These are phyloP conservation scores for Heracleum sosnowskyi DNA, from an alignment of 129 eudicot species.

Conservation along the genomic window DNA sequence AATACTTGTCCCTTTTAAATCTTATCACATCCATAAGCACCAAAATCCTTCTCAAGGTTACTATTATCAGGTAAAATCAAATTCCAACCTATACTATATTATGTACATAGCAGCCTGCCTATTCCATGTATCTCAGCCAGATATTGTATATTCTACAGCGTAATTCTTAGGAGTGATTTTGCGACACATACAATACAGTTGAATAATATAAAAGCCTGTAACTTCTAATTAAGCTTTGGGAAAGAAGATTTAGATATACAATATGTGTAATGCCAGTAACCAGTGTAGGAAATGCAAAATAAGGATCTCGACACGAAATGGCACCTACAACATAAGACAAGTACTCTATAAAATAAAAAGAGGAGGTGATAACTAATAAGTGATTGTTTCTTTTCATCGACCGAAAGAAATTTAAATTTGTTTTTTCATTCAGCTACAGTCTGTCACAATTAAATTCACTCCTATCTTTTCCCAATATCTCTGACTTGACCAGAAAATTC, in stretches of 20 bases:
- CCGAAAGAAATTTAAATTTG: not conserved
- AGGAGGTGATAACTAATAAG: not conserved
- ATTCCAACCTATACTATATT: not conserved
- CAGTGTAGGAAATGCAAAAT: not conserved
- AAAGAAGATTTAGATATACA: not conserved
- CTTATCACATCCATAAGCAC: not conserved
- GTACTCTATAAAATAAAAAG: not conserved
- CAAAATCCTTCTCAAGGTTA: conserved; percentile 1
- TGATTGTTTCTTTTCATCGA: not conserved
- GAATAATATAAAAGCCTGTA: not conserved
- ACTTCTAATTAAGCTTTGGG: not conserved
- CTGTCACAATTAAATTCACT: not conserved
- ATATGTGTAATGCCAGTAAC: not conserved
- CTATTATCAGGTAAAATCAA: not conserved
- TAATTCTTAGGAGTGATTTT: not conserved
- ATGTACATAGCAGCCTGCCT: not conserved
- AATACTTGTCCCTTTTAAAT: not conserved
- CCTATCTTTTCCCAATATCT: not conserved
- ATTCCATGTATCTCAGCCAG: not conserved
- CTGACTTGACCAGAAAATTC: not conserved
- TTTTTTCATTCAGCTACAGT: not conserved
- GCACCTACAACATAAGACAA: not conserved
- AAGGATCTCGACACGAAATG: not conserved
- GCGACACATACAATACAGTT: not conserved
- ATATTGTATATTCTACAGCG: not conserved